phyloP scores from a whole-genome alignment of 306 rosid genomes.

The Boehmeria nivea region DNA sequence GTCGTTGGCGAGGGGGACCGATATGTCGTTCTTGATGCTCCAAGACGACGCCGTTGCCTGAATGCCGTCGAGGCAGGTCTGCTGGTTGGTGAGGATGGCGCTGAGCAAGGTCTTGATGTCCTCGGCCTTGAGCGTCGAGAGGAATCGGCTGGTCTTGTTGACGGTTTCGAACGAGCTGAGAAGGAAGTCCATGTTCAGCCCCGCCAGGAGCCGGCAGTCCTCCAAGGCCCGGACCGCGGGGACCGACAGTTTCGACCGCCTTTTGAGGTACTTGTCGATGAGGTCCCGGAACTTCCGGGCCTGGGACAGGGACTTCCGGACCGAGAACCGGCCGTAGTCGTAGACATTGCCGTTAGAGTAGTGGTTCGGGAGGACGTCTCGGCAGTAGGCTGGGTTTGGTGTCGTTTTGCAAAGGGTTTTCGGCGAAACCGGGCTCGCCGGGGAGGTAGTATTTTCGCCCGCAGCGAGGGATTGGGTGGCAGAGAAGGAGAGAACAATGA shows the following conservation, averaged over 20 bases:
- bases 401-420: slow-evolving; percentile 55
- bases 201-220: slow-evolving; percentile 57
- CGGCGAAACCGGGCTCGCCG: slow-evolving; percentile 29
- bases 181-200: slow-evolving; percentile 60
- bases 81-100: slow-evolving; percentile 69
- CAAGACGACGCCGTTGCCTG: slow-evolving; percentile 62
- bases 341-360: slow-evolving; percentile 46
- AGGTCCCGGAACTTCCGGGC: slow-evolving; percentile 42
- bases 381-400: slow-evolving; percentile 73
- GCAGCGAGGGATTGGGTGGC: too few relatives aligned
- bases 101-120: slow-evolving; percentile 59
- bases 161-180: slow-evolving; percentile 43
- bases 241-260: slow-evolving; percentile 31
- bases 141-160: slow-evolving; percentile 25
- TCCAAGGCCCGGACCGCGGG: slow-evolving; percentile 57
- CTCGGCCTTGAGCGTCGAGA: slow-evolving; percentile 51
- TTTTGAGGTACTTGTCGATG: slow-evolving; percentile 36
- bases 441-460: slow-evolving; percentile 9
- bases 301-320: slow-evolving; percentile 56
- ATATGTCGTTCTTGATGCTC: slow-evolving; percentile 51
- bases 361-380: slow-evolving; percentile 46
- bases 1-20: slow-evolving; percentile 56
- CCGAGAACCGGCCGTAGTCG: slow-evolving; percentile 53
- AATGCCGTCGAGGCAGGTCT: slow-evolving; percentile 76
- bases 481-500: slow-evolving; percentile 17